Percentiles rank a stretch among this genome's conserved stretches.
These are phyloP conservation scores for Penicillium sp. DNA, from an alignment of 2,329 filamentous ascomycete genomes.

Conservation along the genomic window DNA sequence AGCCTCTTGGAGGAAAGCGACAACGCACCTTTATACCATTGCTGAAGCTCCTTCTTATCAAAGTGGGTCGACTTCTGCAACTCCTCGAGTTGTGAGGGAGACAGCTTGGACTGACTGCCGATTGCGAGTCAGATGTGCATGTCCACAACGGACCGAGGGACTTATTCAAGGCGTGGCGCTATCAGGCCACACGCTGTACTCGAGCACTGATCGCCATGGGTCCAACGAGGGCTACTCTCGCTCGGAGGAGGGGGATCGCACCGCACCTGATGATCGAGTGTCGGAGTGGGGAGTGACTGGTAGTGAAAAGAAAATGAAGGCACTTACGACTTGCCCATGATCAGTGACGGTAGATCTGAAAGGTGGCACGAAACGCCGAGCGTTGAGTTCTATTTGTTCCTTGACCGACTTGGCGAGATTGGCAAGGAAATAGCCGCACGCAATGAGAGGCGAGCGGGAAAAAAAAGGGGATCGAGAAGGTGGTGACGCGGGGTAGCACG, in stretches of 20 bases:
- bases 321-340: slow-evolving; percentile 37
- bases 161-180: too few relatives aligned
- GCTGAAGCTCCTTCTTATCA: slow-evolving; percentile 98
- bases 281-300: too few relatives aligned
- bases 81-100: slow-evolving; percentile 88
- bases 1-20: neutral
- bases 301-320: slow-evolving; percentile 1
- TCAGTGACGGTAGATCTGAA: slow-evolving; percentile 14
- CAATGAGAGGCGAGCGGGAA: neutral
- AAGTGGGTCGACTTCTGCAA: slow-evolving; percentile 97
- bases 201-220: too few relatives aligned
- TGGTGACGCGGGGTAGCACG: slow-evolving; percentile 20
- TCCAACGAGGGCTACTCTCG: too few relatives aligned
- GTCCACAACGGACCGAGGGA: neutral
- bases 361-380: neutral
- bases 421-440: neutral
- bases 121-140: neutral
- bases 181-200: too few relatives aligned
- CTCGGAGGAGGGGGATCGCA: too few relatives aligned
- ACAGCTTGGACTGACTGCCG: slow-evolving; percentile 91
- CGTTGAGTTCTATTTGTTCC: slow-evolving; percentile 4
- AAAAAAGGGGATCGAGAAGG: slow-evolving; percentile 5
- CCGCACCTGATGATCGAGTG: too few relatives aligned
- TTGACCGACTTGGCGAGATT: neutral
- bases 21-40: slow-evolving; percentile 95